Evolutionary conservation across 306 rosid genomes (phyloP), one percentile per base, ranked within the genome.

Genomic region (Trichosanthes cucumerina): DNA sequence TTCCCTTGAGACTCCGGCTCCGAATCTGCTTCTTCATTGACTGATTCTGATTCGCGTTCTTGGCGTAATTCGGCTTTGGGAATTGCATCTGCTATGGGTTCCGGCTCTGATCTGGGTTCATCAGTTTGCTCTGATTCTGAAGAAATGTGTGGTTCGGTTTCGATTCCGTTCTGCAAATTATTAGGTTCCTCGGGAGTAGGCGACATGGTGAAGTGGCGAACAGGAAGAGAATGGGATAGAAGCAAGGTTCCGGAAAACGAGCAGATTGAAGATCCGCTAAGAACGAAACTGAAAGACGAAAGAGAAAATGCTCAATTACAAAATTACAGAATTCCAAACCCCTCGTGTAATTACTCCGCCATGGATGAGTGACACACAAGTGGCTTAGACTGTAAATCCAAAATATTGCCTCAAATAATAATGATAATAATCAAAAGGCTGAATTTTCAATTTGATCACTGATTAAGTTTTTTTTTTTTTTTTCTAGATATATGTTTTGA

Each of bases 201-300:
- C 57, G 88, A 81, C 91, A 88, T 88, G 69, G 79, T 78, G 81
- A 64, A 70, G 73, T 43, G 53, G 14, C 34, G 18, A 78, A 41
- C 54, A 26, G 79, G 54, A 59, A 16, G 71, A 39, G 63, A 38
- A 78, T 47, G 38, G 74, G 49, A 60, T 5, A 24, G 56, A 57
- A 46, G 76, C 62, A 52, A 49, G 16, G 24, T 3, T 73, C 43
- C 59, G 58, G 33, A 65, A 69, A 80, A 79, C n/a, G 74, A n/a
- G 39, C 23, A 18, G 60, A 70, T 65, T 41, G 26, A 38, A 72
- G 82, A 79, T 75, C 85, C 15, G 64, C 34, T 9, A 4, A 66
- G 38, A 62, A 36, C 53, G 23, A 76, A 56, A 34, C 9, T 24
- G 79, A 76, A 53, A 38, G 34, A n/a, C 9, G 53, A 76, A 16